Percentiles rank a stretch among this genome's conserved stretches.
These are phyloP conservation scores for Linnemannia schmuckeri DNA, from an alignment of 192 early-diverging fungal genomes.

Conservation along the genomic window DNA sequence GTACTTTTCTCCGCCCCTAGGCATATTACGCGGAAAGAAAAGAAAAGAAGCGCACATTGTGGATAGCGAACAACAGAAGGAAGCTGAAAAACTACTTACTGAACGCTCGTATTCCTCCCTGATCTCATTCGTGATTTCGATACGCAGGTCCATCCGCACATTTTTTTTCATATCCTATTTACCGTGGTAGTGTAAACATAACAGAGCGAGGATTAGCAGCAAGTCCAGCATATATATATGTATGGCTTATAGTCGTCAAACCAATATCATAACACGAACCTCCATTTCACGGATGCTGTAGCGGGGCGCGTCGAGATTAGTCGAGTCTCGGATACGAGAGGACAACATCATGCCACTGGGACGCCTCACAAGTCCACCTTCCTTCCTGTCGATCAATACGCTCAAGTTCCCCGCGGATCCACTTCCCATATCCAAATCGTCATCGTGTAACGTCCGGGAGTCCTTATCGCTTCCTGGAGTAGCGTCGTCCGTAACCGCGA, in stretches of 20 bases:
- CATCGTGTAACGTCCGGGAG: neutral
- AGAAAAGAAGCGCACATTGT: neutral
- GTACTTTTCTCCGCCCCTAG: neutral
- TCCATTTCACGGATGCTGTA: constrained; percentile 57
- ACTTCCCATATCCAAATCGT: neutral
- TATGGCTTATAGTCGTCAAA: neutral
- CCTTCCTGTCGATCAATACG: constrained; percentile 11
- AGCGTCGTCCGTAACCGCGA: constrained; percentile 19
- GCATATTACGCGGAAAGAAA: neutral
- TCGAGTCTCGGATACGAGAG: constrained; percentile 52
- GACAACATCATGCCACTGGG: constrained; percentile 46
- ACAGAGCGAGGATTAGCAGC: neutral
- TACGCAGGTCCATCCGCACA: constrained; percentile 51
- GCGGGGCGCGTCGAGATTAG: constrained; percentile 51
- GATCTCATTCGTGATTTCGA: constrained; percentile 55
- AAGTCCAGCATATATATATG: neutral
- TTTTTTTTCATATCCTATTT: constrained; percentile 56
- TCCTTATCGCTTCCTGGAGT: constrained; percentile 6
- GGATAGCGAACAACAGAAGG: neutral
- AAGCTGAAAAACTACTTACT: constrained; percentile 9
- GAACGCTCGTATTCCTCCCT: constrained; percentile 52
- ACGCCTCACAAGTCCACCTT: constrained; percentile 23
- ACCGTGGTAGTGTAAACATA: neutral
- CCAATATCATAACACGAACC: neutral
- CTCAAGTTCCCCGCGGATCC: neutral